A percentile compares a stretch with the other conserved stretches of the same genome.
These are phyloP conservation scores for Excoecaria cochinchinensis DNA, from an alignment of 345 rosid genomes.

Conservation along the genomic window DNA sequence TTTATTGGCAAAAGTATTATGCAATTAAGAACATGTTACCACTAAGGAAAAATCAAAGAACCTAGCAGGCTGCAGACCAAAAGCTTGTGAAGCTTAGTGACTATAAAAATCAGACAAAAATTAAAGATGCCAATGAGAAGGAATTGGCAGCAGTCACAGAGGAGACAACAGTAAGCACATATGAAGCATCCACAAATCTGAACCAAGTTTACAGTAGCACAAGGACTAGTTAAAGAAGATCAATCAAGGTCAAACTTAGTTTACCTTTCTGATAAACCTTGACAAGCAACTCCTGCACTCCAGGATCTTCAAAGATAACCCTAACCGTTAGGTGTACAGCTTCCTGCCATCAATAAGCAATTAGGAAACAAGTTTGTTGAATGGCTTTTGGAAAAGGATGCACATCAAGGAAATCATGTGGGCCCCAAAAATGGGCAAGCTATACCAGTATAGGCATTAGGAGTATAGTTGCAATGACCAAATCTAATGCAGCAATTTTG, in stretches of 20 bases:
- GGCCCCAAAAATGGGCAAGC: slow-evolving; percentile 11
- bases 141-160: neutral
- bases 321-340: slow-evolving; percentile 86
- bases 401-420: slow-evolving; percentile 1
- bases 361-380: slow-evolving; percentile 1
- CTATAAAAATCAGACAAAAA: neutral
- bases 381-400: slow-evolving; percentile 2
- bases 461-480: neutral
- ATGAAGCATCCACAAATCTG: neutral
- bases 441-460: neutral
- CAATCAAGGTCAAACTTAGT: neutral
- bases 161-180: neutral
- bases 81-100: neutral
- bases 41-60: neutral
- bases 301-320: slow-evolving; percentile 98
- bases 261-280: slow-evolving; percentile 94
- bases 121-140: neutral
- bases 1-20: neutral
- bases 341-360: slow-evolving; percentile 56
- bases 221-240: neutral
- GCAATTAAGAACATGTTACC: neutral
- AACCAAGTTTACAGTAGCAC: neutral
- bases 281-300: slow-evolving; percentile 88
- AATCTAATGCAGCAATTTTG: neutral
- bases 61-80: neutral